A percentile compares a stretch with the other conserved stretches of the same genome.
phyloP scores from a whole-genome alignment of 140 eudicot species.

The Cichorium intybus region DNA sequence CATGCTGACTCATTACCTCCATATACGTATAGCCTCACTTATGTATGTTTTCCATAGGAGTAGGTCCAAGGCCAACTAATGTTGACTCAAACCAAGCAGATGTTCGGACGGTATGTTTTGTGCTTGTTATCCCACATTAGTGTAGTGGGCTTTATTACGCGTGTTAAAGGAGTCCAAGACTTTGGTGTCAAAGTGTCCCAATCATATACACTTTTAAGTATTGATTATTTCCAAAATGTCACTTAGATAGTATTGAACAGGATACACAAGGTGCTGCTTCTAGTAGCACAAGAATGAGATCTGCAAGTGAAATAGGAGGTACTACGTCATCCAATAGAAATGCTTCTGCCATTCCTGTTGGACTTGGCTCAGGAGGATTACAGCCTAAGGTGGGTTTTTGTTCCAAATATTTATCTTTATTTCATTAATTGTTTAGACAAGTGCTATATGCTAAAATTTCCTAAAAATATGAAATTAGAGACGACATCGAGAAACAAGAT shows the following conservation, averaged over 20 bases:
- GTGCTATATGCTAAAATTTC: not conserved
- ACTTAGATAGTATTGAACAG: slow-evolving; percentile 30
- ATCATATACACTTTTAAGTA: not conserved
- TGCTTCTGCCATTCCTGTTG: slow-evolving; percentile 48
- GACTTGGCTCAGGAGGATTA: slow-evolving; percentile 60
- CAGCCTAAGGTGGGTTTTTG: slow-evolving; percentile 52
- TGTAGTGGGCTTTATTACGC: too few relatives aligned
- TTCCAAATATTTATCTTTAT: not conserved
- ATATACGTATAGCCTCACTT: too few relatives aligned
- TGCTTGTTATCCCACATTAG: too few relatives aligned
- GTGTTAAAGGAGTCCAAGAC: not conserved
- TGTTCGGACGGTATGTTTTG: slow-evolving; percentile 39
- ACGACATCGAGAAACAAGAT: slow-evolving; percentile 42
- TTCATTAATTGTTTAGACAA: not conserved
- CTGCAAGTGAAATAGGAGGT: slow-evolving; percentile 23
- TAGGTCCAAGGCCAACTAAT: slow-evolving; percentile 52
- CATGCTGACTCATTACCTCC: too few relatives aligned
- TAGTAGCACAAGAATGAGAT: slow-evolving; percentile 14
- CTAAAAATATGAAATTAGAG: slow-evolving; percentile 35
- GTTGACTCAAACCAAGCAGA: slow-evolving; percentile 49
- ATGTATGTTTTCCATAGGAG: slow-evolving; percentile 33
- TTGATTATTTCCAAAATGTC: not conserved
- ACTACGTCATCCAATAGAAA: slow-evolving; percentile 33
- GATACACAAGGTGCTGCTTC: slow-evolving; percentile 20
- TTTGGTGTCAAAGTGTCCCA: not conserved